These are phyloP conservation scores for Umbellularia californica DNA, from an alignment of 164 flowering plant genomes.

Conservation along the genomic window DNA sequence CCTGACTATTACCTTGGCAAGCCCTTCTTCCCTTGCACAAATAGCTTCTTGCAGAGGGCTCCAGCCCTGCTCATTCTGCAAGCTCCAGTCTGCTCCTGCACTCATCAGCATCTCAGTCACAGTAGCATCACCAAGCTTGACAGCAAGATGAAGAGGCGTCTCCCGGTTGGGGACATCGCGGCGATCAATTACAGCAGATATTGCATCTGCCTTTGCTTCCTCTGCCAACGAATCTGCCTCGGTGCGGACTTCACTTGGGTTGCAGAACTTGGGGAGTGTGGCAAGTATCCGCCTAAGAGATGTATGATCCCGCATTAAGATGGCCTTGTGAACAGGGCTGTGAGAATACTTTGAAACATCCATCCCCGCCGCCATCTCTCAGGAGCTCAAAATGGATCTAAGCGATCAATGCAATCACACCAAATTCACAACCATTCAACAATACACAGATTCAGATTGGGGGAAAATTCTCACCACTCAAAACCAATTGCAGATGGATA, in stretches of 20 bases:
- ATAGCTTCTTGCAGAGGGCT: slow-evolving; percentile 89
- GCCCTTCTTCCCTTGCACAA: slow-evolving; percentile 56
- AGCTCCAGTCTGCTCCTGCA: slow-evolving; percentile 85
- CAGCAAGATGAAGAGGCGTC: slow-evolving; percentile 85
- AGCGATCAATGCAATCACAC: slow-evolving; percentile 6
- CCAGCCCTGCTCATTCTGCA: slow-evolving; percentile 84
- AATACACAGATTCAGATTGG: not conserved
- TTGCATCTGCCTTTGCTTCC: slow-evolving; percentile 75
- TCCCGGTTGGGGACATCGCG: slow-evolving; percentile 82
- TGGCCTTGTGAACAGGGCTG: slow-evolving; percentile 72
- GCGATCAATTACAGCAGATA: slow-evolving; percentile 62
- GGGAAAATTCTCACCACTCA: not conserved
- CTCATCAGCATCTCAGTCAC: slow-evolving; percentile 72
- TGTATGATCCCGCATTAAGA: slow-evolving; percentile 50
- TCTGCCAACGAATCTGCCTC: slow-evolving; percentile 57
- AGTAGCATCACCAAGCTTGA: slow-evolving; percentile 58
- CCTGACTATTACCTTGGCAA: slow-evolving; percentile 68
- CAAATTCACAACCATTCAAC: slow-evolving; percentile 3
- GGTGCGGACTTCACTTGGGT: slow-evolving; percentile 52
- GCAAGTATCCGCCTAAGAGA: slow-evolving; percentile 50
- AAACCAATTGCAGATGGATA: not conserved
- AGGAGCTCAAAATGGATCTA: slow-evolving; percentile 14
- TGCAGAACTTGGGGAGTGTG: slow-evolving; percentile 45
- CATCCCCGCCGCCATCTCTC: slow-evolving; percentile 43
- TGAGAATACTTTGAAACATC: slow-evolving; percentile 53